phyloP scores from a whole-genome alignment of 2,329 filamentous ascomycete species.

The Diaporthe capsici region DNA sequence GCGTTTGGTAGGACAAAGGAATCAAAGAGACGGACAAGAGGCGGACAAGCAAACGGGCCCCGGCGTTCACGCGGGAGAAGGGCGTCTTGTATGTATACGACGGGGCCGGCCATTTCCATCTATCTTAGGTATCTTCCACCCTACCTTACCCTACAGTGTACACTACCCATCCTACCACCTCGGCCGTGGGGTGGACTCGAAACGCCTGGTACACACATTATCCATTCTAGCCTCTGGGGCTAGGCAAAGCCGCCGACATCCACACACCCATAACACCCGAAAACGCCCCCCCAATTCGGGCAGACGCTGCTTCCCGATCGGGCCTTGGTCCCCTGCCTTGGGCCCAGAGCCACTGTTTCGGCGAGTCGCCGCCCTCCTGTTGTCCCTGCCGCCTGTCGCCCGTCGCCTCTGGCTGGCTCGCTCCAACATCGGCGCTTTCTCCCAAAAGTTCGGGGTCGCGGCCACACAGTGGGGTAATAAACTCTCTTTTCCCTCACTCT shows the following conservation, averaged over 20 bases:
- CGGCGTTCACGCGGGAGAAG: slow-evolving; percentile 11
- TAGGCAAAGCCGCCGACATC: slow-evolving; percentile 13
- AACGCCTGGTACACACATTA: slow-evolving; percentile 16
- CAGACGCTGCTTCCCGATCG: slow-evolving; percentile 8
- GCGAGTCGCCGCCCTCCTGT: neutral
- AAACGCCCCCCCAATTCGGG: neutral
- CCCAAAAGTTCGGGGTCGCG: neutral
- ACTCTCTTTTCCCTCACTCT: neutral
- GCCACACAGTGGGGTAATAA: slow-evolving; percentile 13
- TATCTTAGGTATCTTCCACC: neutral
- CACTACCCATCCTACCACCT: neutral
- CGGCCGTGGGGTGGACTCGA: slow-evolving; percentile 13
- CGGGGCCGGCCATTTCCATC: neutral
- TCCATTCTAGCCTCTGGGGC: slow-evolving; percentile 12
- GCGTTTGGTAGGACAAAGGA: slow-evolving; percentile 3
- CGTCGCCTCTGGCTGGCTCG: slow-evolving; percentile 5
- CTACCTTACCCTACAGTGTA: neutral
- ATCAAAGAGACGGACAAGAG: slow-evolving; percentile 13
- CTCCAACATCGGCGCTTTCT: slow-evolving; percentile 31
- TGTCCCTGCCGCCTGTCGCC: neutral
- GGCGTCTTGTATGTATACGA: neutral
- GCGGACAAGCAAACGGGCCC: slow-evolving; percentile 21
- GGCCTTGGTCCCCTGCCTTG: neutral
- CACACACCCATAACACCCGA: neutral
- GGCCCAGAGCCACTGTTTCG: slow-evolving; percentile 12